Evolutionary conservation across 2,329 filamentous ascomycete genomes (phyloP).

Genomic region (Graphiopsis chlorocephala): DNA sequence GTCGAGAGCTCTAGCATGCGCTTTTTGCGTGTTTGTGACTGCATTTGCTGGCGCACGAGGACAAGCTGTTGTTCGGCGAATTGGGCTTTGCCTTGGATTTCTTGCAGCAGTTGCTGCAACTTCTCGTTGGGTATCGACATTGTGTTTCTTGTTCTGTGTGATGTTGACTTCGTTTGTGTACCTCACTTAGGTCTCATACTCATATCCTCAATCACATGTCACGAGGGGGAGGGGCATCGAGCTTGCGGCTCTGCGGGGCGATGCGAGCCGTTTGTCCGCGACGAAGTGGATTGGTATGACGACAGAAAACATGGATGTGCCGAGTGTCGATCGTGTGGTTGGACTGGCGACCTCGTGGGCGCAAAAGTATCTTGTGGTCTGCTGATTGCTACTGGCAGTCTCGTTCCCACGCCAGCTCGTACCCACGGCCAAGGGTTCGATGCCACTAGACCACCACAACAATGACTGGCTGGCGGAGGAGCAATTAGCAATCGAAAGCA

Average conservation of each 20-base stretch:
- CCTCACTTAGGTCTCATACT: not conserved
- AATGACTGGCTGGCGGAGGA: not conserved
- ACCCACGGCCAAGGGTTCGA: no score
- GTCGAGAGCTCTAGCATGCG: slow-evolving; percentile 85
- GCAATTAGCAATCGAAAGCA: not conserved
- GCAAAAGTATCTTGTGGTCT: slow-evolving; percentile 2
- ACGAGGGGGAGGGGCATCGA: not conserved
- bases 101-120: slow-evolving; percentile 88
- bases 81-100: slow-evolving; percentile 87
- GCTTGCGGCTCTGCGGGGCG: slow-evolving; percentile 6
- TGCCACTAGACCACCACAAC: not conserved
- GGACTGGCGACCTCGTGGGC: not conserved
- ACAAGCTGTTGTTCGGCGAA: slow-evolving; percentile 89
- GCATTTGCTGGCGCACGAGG: slow-evolving; percentile 79
- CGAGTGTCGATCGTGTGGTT: not conserved
- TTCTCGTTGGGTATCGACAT: slow-evolving; percentile 93
- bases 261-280: not conserved
- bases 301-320: not conserved
- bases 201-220: slow-evolving; percentile 10
- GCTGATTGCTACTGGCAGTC: not conserved
- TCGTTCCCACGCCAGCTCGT: not conserved
- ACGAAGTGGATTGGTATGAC: not conserved
- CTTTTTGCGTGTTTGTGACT: slow-evolving; percentile 80
- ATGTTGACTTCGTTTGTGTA: slow-evolving; percentile 8
- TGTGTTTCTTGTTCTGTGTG: slow-evolving; percentile 42